A percentile compares a stretch with the other conserved stretches of the same genome.
These are phyloP conservation scores for Alternaria sp. DNA, from an alignment of 2,329 filamentous ascomycete species.

Conservation along the genomic window DNA sequence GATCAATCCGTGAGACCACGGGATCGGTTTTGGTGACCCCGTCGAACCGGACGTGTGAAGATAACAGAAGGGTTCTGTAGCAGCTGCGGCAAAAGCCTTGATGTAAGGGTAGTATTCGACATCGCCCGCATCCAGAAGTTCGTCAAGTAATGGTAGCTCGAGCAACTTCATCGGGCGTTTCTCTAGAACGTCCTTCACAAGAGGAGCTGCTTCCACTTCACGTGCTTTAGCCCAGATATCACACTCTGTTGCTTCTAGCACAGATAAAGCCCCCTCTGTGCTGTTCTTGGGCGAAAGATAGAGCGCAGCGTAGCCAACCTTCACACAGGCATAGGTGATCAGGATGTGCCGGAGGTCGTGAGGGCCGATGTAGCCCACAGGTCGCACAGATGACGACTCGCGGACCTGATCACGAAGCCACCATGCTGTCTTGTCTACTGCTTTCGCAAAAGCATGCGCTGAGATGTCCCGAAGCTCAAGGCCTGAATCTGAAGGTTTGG, in stretches of 20 bases:
- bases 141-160: conserved; percentile 23
- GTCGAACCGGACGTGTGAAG: conserved; percentile 51
- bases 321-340: conserved; percentile 50
- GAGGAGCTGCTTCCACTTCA: conserved; percentile 10
- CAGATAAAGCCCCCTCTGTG: conserved; percentile 29
- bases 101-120: conserved; percentile 21
- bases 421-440: conserved; percentile 46
- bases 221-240: conserved; percentile 25
- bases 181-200: conserved; percentile 21
- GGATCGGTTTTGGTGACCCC: conserved; percentile 49
- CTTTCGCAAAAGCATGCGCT: conserved; percentile 40
- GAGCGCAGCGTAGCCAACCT: conserved; percentile 49
- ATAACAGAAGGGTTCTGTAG: conserved; percentile 36
- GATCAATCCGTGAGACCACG: conserved; percentile 45
- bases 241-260: conserved; percentile 30
- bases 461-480: conserved; percentile 33
- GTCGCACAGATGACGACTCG: conserved; percentile 22
- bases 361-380: conserved; percentile 39
- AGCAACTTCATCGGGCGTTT: conserved; percentile 22
- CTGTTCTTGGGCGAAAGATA: conserved; percentile 35
- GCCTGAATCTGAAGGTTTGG: conserved; percentile 11
- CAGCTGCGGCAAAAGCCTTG: conserved; percentile 33
- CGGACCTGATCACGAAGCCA: conserved; percentile 40
- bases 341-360: conserved; percentile 52
- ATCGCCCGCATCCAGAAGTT: conserved; percentile 23